Evolutionary conservation across 225 moss, liverwort and hornwort genomes (phyloP), one percentile per base, ranked within the genome.

Genomic region (Bryum argenteum): DNA sequence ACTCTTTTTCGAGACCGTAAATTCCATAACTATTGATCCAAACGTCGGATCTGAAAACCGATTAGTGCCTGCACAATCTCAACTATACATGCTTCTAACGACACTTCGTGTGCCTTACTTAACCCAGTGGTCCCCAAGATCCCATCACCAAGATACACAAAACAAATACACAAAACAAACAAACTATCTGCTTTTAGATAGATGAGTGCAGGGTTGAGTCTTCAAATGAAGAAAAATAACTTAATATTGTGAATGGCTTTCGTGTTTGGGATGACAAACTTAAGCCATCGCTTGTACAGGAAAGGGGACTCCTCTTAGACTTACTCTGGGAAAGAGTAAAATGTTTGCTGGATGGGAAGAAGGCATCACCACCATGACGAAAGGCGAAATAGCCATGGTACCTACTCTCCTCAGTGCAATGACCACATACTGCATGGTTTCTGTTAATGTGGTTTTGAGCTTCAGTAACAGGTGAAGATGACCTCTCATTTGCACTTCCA

Each of bases 301-400:
- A 67, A 88, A 79, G 41, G 92, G 91, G 69, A 70, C 70, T 62
- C 97, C 97, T 43, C 84, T 88, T 42, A 85, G 90, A 71, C 75
- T 94, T 22, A 84, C 94, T 63, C 63, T 98, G 64, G 97, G 97
- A 56, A 92, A 89, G 75, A 92, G 97, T 65, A 98, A 98, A 82
- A 94, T 98, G 89, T 81, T 94, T 78, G 78, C 79, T 19, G 94
- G 89, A 64, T 98, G 94, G 97, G 94, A 98, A 58, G 97, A 98
- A 77, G 94, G 83, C 23, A 77, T 98, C 65, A 82, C 87, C 37
- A 89, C 83, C 69, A 92, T 94, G 94, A 64, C 44, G 43, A 92
- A 91, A 87, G 92, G 97, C 78, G 97, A 98, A 92, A 66, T 94
- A 64, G 85, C 97, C 67, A 94, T 92, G 87, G 97, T 97, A 92